Percentiles rank a stretch among this genome's conserved stretches.
Conservation (phyloP, 2,329 filamentous ascomycete genomes). For the Raffaelea ambrosiae region DNA sequence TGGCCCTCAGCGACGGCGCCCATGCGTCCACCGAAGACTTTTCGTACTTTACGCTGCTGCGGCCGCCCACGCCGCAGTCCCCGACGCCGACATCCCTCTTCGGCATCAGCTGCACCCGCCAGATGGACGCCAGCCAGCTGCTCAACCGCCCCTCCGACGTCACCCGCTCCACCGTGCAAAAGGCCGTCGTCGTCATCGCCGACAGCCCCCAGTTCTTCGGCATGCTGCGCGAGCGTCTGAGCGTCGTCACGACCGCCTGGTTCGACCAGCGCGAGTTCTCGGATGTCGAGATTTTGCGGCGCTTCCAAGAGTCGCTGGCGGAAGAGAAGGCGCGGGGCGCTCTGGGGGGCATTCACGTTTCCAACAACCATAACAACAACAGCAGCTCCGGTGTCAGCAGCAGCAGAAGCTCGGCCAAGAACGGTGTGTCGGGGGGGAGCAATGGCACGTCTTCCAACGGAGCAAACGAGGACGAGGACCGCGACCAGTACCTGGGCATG, state of each 20-base stretch:
- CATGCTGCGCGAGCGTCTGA: slow-evolving; percentile 79
- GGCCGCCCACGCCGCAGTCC: slow-evolving; percentile 44
- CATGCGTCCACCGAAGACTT: slow-evolving; percentile 96
- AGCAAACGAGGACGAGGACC: slow-evolving; percentile 59
- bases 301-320: slow-evolving; percentile 83
- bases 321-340: slow-evolving; percentile 52
- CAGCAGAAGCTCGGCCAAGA: neutral
- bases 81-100: slow-evolving; percentile 72
- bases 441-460: too few species aligned
- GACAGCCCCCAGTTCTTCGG: slow-evolving; percentile 87
- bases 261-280: slow-evolving; percentile 91
- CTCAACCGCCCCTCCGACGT: slow-evolving; percentile 77
- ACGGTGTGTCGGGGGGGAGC: neutral
- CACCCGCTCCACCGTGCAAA: slow-evolving; percentile 95
- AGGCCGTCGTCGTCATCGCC: slow-evolving; percentile 91
- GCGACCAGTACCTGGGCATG: slow-evolving; percentile 81
- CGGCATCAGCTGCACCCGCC: slow-evolving; percentile 89
- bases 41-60: slow-evolving; percentile 90
- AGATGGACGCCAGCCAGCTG: slow-evolving; percentile 72
- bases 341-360: slow-evolving; percentile 22
- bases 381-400: too few species aligned
- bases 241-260: slow-evolving; percentile 89
- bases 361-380: neutral
- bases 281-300: slow-evolving; percentile 79
- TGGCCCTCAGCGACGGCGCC: slow-evolving; percentile 92